Percentiles rank a stretch among this genome's conserved stretches.
Conservation (phyloP, 2,329 filamentous ascomycete species). For the Tolypocladium cylindrosporum region DNA sequence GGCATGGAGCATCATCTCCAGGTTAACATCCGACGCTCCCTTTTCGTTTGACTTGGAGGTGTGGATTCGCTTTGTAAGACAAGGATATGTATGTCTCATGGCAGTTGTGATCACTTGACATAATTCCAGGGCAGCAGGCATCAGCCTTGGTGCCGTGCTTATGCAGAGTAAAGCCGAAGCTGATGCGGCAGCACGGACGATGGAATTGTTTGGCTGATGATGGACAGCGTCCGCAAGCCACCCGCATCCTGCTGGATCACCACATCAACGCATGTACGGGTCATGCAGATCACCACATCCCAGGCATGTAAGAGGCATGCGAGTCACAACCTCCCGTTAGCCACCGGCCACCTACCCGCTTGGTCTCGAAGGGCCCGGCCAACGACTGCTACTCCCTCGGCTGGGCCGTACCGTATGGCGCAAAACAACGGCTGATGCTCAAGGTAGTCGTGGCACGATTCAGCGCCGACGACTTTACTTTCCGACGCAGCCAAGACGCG, state of each 20-base stretch:
- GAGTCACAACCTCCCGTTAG: neutral
- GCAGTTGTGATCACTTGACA: neutral
- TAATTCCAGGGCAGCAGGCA: neutral
- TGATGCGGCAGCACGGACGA: neutral
- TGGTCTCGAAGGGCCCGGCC: neutral
- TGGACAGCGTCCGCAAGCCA: neutral
- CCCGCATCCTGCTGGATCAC: neutral
- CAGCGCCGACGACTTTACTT: neutral
- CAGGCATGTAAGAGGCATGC: neutral
- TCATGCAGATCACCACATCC: too few relatives aligned
- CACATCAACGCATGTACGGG: neutral
- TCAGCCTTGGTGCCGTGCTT: neutral
- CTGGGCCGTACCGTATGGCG: neutral
- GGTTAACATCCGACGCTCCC: neutral
- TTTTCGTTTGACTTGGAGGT: neutral
- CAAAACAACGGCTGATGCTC: neutral
- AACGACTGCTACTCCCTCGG: neutral
- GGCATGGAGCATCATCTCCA: too few relatives aligned
- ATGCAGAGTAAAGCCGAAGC: neutral
- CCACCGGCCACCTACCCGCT: neutral
- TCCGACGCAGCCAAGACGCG: neutral
- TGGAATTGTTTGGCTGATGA: neutral
- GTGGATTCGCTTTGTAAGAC: neutral
- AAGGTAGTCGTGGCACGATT: neutral
- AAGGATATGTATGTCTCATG: neutral